Evolutionary conservation across 495 filamentous ascomycete species (phyloP), one percentile per base, ranked within the genome.

Genomic region (Aspergillus indologenus): DNA sequence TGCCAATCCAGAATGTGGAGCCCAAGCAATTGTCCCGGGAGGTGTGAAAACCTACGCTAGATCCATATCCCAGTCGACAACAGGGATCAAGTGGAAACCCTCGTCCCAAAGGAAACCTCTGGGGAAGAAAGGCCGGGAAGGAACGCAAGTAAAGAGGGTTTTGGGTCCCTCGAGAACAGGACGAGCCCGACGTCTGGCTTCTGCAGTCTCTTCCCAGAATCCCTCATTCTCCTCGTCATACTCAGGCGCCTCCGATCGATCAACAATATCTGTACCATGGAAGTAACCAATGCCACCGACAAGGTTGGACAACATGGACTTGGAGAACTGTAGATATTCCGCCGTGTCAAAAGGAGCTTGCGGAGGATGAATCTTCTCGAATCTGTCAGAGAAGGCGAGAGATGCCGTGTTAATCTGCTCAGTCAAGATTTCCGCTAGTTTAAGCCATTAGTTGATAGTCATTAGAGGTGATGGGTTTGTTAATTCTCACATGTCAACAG

Each of bases 51-150:
- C 81, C 45, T 74, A 84, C 76, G 90, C 87, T 48, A 98, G 82
- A 69, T 96, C 92, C 31, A 90, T 85, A 66, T 98, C 94, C 85
- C 90, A 98, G 62, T 98, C 95, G 20, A 88, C 81, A 47, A 98
- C 84, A 18, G 95, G 95, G 55, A 98, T 81, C 34, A 98, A 79
- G 67, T 98, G 94, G 74, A 98, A 98, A 2, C 94, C 94, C 67
- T 98, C 94, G 69, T 98, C 94, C 94, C 94, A 98, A 8, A 96
- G 79, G 72, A 98, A 98, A 0, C 94, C 94, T 66, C 94, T 78
- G 0, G 94, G 95, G 71, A 98, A 98, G 81, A 98, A 98, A 1
- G 94, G 90, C 17, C 94, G 79, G 22, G 92, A 97, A 6, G 94
- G 94, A 56, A 98, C 89, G 69, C 88, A 91, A 24, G 92, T 96